Conservation (phyloP, 2,329 filamentous ascomycete species). For the Dothistroma septosporum region DNA sequence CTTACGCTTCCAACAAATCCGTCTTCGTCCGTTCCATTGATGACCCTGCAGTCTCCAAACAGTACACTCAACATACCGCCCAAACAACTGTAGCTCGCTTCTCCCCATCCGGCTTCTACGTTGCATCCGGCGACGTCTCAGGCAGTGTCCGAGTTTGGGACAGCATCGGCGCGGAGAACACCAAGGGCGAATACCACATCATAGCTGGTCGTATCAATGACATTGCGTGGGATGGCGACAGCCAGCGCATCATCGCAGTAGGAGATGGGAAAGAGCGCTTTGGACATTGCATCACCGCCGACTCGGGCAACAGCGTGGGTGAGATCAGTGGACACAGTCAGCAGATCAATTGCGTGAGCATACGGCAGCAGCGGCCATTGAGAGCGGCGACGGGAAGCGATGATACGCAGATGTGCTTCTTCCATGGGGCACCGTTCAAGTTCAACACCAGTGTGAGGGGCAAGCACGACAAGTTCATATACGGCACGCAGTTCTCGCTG, state of each 20-base stretch:
- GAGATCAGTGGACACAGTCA: constrained; percentile 90
- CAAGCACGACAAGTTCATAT: constrained; percentile 83
- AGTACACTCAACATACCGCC: constrained; percentile 88
- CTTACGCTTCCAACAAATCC: constrained; percentile 93
- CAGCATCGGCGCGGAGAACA: constrained; percentile 75
- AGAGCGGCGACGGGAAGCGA: constrained; percentile 88
- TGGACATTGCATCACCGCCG: constrained; percentile 89
- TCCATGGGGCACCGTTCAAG: constrained; percentile 92
- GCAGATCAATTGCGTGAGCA: constrained; percentile 83
- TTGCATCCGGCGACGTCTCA: constrained; percentile 83
- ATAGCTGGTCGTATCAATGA: constrained; percentile 94
- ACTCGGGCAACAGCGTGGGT: constrained; percentile 92
- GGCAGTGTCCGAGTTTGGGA: constrained; percentile 92
- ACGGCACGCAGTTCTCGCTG: constrained; percentile 82
- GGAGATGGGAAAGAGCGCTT: constrained; percentile 92
- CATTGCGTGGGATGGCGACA: constrained; percentile 95
- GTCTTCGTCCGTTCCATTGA: constrained; percentile 95
- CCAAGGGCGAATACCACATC: constrained; percentile 91
- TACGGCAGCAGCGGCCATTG: constrained; percentile 85
- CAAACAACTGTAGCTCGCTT: constrained; percentile 90
- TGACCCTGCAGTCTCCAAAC: constrained; percentile 73
- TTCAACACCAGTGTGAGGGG: constrained; percentile 78
- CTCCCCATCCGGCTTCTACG: constrained; percentile 88
- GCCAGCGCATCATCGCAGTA: constrained; percentile 91
- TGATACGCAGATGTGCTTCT: constrained; percentile 84